phyloP scores from a whole-genome alignment of 441 rosid genomes.

The Eruca vesicaria region DNA sequence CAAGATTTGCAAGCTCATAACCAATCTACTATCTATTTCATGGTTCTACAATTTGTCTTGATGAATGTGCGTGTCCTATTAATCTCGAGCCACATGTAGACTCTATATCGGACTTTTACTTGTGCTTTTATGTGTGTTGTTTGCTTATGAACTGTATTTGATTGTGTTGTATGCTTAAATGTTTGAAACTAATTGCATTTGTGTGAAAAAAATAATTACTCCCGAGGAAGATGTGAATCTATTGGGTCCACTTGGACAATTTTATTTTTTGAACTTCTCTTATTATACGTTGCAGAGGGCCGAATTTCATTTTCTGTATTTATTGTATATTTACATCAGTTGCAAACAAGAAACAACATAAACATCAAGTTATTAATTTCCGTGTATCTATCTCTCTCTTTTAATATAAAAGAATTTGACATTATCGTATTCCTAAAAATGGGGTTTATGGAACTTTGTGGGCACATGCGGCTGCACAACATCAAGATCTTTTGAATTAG shows the following conservation, averaged over 20 bases:
- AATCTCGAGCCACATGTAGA: conserved; percentile 1
- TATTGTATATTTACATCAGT: not conserved
- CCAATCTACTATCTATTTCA: not conserved
- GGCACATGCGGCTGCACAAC: conserved; percentile 14
- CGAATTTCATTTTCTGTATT: conserved; percentile 18
- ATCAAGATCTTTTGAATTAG: too few species aligned
- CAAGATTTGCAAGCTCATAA: not conserved
- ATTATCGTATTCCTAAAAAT: not conserved
- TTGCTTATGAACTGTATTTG: not conserved
- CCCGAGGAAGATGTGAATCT: not conserved
- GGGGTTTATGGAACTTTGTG: not conserved
- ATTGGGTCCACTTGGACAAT: not conserved
- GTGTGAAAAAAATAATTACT: not conserved
- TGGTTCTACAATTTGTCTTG: not conserved
- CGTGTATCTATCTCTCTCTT: not conserved
- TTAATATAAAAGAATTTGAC: not conserved
- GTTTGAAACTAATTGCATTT: conserved; percentile 4
- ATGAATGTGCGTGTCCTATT: conserved; percentile 4
- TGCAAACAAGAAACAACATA: not conserved
- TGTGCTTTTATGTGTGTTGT: not conserved
- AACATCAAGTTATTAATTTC: not conserved
- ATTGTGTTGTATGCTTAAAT: conserved; percentile 7
- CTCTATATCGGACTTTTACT: conserved; percentile 6
- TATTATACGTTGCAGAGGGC: not conserved
- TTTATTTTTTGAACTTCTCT: not conserved